Evolutionary conservation across 805 yeast genomes (phyloP), one percentile per base, ranked within the genome.

Genomic region (Starmerella riodocensis): DNA sequence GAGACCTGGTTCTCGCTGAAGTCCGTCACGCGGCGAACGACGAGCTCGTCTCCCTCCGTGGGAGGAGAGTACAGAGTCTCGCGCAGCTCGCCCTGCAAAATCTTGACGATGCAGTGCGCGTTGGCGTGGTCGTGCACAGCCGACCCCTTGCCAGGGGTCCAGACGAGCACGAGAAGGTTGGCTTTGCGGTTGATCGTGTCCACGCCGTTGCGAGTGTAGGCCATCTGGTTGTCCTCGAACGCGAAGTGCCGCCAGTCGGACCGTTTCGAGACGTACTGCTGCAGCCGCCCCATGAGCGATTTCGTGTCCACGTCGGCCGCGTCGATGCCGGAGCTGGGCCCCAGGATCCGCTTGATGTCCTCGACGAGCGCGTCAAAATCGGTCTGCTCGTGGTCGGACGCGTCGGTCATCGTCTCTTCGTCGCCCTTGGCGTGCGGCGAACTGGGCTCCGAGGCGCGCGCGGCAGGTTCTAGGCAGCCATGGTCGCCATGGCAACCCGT

Each of bases 61-160:
- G 80, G 80, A 42, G 64, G 55, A 26, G 67, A 71, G 50, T 71
- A 77, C 17, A 75, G 59, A 7, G 70, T 65, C 57, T 78, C 88
- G 11, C 60, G 59, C 35, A 78, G 62, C 23, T 59, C 55, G 6
- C 86, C 86, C 49, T 69, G 63, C 45, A 78, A 61, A 32, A 78
- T 63, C 56, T 78, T 78, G 74, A 78, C 77, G 44, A 77, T 67
- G 58, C 88, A 78, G 58, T 78, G 84, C 11, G 85, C 83, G 39
- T 70, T 66, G 17, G 84, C 81, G 50, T 78, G 88, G 56, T 77
- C 83, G 55, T 78, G 88, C 44, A 78, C 73, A 36, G 71, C 67
- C 18, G 80, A 72, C 20, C 74, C 66, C 50, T 67, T 65, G 6
- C 74, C 73, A 1, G 85, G 84, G 37, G 69, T 66, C 88, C 88